Evolutionary conservation across 2,329 filamentous ascomycete species (phyloP), one percentile per base, ranked within the genome.

Genomic region (Exophiala oligosperma): DNA sequence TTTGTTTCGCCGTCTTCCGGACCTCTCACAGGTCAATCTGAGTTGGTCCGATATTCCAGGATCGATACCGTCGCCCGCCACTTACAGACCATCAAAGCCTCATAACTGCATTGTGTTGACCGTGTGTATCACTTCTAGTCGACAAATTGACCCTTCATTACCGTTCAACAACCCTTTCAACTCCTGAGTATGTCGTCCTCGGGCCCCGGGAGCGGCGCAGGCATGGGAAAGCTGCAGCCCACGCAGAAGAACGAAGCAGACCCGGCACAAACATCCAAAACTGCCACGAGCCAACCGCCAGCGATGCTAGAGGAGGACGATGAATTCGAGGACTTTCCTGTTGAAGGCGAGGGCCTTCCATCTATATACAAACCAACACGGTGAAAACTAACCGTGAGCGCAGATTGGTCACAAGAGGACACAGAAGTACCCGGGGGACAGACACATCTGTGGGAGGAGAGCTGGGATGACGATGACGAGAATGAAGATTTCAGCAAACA

Each of bases 401-500:
- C 68, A 96, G 94, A 97, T 77, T 99, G 94, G 94, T 82, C 87
- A 53, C 87, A 92, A 74, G 91, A 96, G 72, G 92, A 96, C 72
- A 91, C 91, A 61, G 91, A 65, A 51, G 63, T 66, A 21, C 64
- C 89, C 57, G 81, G 83, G 69, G 85, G 81, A 61, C 85, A 79
- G 67, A 84, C 87, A 73, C 92, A 97, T 78, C 81, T 99, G 54
- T 99, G 94, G 94, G 94, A 99, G 77, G 94, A 99, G 82, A 97
- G 92, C 81, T 99, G 94, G 94, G 94, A 99, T 72, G 94, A 99
- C 71, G 93, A 97, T 73, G 94, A 97, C 77, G 94, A 91, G 66
- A 94, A 84, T 69, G 94, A 99, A 73, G 94, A 99, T 71, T 99
- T 99, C 74, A 94, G 92, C 11, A 85, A 90, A 70, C 93, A 97